Base-by-base conservation (phyloP, 2,329 filamentous ascomycete species). In the Hypoxylon sp. region DNA sequence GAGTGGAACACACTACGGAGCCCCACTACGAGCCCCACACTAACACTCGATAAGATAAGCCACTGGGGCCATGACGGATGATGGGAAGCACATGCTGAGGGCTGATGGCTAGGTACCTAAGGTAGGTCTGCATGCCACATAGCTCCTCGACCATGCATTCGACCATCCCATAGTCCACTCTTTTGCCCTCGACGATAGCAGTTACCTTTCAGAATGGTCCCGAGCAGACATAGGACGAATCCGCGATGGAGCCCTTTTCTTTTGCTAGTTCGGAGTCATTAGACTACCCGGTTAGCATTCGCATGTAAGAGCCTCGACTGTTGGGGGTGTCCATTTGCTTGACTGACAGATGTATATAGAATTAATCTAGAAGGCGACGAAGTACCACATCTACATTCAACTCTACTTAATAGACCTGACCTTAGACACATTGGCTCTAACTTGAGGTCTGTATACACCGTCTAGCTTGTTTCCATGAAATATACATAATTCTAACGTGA, bases 251-350 rank as follows among this genome's bases (percentile, higher is more conserved):
- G 80, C 91, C 94, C 54, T 97, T 97, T 79, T 97, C 94, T 28
- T 98, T 98, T 81, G 94, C 93, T 70, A 92, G 89, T 74, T 97
- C 95, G 62, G 91, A 93, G 69, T 89, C 92, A 77, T 84, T 98
- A 71, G 85, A 93, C 71, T 87, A 94, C 68, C 88, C 91, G 19
- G 83, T 90, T 70, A 87, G 82, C 79, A 82, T 90, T 72, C 86
- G 87, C 77, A 88, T 91, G 87, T 88, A 73, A 68, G 82, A 70
- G 59, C 44, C 24, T 17, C 8, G n/a, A 15, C 13, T 48, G 15
- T 30, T 26, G 20, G 15, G 10, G 8, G 1, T 3, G 5, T 3
- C 15, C 30, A 39, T 53, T 26, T 34, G 39, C 24, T 55, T 63
- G 53, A 70, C 68, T 55, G 56, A 69, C 57, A 43, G 58, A 26